Base-by-base conservation (phyloP, 75 land plant genomes). In the Chamaecyparis obtusa region DNA sequence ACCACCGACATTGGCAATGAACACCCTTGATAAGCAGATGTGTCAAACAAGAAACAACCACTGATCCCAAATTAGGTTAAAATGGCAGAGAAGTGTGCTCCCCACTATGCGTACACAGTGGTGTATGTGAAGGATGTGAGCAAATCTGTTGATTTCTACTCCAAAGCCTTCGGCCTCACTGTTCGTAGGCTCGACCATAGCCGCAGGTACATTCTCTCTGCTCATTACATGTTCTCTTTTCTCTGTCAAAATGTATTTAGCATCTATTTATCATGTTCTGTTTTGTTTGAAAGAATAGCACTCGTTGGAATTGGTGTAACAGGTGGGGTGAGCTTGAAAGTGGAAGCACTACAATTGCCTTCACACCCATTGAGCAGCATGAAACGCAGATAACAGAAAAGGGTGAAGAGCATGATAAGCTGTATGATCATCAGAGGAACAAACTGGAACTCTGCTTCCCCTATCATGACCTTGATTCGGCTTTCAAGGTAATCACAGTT, bases 271-370 rank as follows among this genome's bases (percentile, higher is more conserved):
- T 83, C 78, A 14, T 64, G 0, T 5, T 3, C 75, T 85, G 11
- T 35, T 54, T 9, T n/a, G 41, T 19, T 16, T 37, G 49, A 51
- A 51, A 14, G 13, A 51, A 51, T 51, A 51, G 0, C 16, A 51
- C 13, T 51, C 16, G 13, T 27, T 49, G 30, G 51, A 83, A n/a
- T 83, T 33, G 57, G 5, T 10, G 7, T 4, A 1, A n/a, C 46
- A 96, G 98, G 83, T 96, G 98, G 97, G 94, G 91, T 41, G 98
- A 96, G 87, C 87, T 96, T 84, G 96, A 94, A 54, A 94, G 96
- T 35, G 98, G 98, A 37, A 56, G 82, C 55, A 95, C 97, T 13
- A 96, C 98, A 27, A 88, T 96, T n/a, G 97, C 98, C 0, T 96
- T 95, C 89, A 96, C 97, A 39, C 97, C 96, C 15, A 9, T 87